These are phyloP conservation scores for Primulina eburnea DNA, from an alignment of 257 asterid species.

Conservation along the genomic window DNA sequence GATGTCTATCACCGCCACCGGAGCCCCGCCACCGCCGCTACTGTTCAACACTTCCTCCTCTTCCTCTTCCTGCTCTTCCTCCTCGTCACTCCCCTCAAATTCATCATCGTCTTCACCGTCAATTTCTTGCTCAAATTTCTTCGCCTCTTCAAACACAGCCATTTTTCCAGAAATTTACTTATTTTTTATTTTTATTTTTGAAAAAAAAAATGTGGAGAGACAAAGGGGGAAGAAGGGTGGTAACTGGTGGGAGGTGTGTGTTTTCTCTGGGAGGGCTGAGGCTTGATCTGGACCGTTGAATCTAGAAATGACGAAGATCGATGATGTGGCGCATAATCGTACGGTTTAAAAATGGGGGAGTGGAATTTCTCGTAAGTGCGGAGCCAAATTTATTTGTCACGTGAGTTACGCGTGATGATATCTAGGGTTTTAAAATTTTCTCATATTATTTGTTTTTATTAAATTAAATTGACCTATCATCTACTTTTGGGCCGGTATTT, in stretches of 20 bases:
- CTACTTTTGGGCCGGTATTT: no score
- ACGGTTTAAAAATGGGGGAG: slow-evolving; percentile 24
- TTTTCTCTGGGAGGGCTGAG: slow-evolving; percentile 21
- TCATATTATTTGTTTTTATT: no score
- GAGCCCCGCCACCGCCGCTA: slow-evolving; percentile 17
- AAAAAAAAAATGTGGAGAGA: slow-evolving; percentile 11
- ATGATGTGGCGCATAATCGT: slow-evolving; percentile 44
- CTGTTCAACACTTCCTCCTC: slow-evolving; percentile 34
- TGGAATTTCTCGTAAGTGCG: slow-evolving; percentile 34
- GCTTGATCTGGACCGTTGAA: slow-evolving; percentile 48
- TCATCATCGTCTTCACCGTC: slow-evolving; percentile 38
- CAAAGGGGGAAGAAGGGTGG: slow-evolving; percentile 34
- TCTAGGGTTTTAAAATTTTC: slow-evolving; percentile 44
- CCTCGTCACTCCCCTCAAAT: slow-evolving; percentile 20
- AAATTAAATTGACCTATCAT: no score
- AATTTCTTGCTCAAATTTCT: slow-evolving; percentile 37
- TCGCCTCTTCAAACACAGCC: slow-evolving; percentile 58
- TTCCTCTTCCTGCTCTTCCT: slow-evolving; percentile 29
- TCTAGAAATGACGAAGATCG: slow-evolving; percentile 33
- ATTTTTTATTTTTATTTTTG: slow-evolving; percentile 19
- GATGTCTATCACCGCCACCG: slow-evolving; percentile 29
- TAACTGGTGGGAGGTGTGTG: slow-evolving; percentile 27
- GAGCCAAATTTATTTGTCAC: slow-evolving; percentile 41
- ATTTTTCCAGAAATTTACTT: slow-evolving; percentile 26
- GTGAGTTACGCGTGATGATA: slow-evolving; percentile 52